Evolutionary conservation across 495 filamentous ascomycete species (phyloP), one percentile per base, ranked within the genome.

Genomic region (Xylaria curta): DNA sequence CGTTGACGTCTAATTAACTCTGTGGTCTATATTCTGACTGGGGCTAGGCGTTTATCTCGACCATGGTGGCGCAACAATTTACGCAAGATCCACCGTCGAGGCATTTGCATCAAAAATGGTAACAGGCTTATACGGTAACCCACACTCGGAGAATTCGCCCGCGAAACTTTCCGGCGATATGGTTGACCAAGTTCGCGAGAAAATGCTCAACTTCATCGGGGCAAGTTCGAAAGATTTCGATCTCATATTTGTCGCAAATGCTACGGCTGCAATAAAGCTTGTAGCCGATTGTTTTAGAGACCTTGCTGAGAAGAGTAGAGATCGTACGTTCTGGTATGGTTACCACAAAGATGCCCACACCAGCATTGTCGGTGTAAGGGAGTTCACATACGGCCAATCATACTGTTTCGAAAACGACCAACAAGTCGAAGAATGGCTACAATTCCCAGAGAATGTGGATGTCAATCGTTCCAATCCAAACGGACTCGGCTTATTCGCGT

Each of bases 261-360:
- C 91, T 19, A 91, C 91, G 1, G 89, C 90, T 0, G 88, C 87
- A 5, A 90, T 94, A 69, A 91, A 90, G 66, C 81, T 94, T 3
- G 93, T 94, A 28, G 86, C 85, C 10, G 91, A 93, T 21, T 84
- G 83, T 42, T 91, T 94, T 71, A 81, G 85, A 9, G 89, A 90
- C 70, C 78, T 89, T 62, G 82, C 83, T 7, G 81, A 85, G 77
- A 80, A 81, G 69, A 80, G 78, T 0, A 79, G 64, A 42, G 76
- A 79, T 68, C 76, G 74, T 10, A 80, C 76, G 9, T 92, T 93
- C 74, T 91, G 90, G 85, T 94, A 92, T 74, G 90, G 91, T 17
- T 94, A 93, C 72, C 93, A 95, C 73, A 84, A 86, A 64, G 91
- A 94, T 68, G 83, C 90, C 9, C 92, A 94, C 75, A 94, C 92